phyloP scores from a whole-genome alignment of 129 eudicot genomes.

The Lonicera japonica region DNA sequence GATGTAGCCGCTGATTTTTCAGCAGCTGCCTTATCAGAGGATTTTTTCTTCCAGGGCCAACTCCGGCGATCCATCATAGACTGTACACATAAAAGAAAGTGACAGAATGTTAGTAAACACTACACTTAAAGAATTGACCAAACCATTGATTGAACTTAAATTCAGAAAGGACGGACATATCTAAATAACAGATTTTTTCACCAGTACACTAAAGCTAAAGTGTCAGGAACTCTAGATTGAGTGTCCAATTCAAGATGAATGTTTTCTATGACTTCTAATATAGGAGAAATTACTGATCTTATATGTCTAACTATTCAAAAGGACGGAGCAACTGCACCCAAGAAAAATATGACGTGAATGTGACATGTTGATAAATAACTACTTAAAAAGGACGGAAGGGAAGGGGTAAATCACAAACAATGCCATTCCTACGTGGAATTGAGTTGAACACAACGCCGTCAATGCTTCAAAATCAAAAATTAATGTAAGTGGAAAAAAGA shows the following conservation, averaged over 20 bases:
- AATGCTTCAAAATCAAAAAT: too few relatives aligned
- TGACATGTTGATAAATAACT: too few relatives aligned
- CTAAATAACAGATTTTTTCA: background rate
- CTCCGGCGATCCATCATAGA: slow-evolving; percentile 79
- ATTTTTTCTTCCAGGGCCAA: slow-evolving; percentile 99
- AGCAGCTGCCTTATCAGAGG: slow-evolving; percentile 64
- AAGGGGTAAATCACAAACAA: too few relatives aligned
- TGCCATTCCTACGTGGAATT: too few relatives aligned
- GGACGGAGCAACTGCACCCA: too few relatives aligned
- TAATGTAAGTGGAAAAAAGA: too few relatives aligned
- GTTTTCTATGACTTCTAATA: background rate
- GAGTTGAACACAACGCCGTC: too few relatives aligned
- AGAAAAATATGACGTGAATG: too few relatives aligned
- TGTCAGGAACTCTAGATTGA: background rate
- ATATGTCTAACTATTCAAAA: too few relatives aligned
- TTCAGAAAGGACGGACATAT: background rate
- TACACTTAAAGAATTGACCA: background rate
- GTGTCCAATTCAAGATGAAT: background rate
- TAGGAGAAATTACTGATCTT: too few relatives aligned
- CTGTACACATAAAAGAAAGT: slow-evolving; percentile 13
- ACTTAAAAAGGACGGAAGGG: too few relatives aligned
- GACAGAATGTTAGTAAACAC: slow-evolving; percentile 3
- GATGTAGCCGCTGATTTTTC: slow-evolving; percentile 47
- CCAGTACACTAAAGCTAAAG: background rate
- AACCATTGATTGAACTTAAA: background rate